Conservation (phyloP, 441 rosid species). For the Metrosideros polymorpha region DNA sequence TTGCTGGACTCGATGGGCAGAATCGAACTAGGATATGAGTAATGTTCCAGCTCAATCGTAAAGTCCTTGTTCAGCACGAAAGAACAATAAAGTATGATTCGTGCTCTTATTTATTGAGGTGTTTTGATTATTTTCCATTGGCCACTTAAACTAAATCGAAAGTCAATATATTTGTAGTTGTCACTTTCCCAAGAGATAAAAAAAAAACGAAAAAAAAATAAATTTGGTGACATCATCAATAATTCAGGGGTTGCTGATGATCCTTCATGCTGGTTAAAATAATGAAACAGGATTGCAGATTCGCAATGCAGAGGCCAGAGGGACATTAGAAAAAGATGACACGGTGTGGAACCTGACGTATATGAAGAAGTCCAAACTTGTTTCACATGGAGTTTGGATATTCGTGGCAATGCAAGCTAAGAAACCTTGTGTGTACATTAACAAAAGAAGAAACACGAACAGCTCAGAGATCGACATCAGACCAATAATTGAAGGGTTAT, state of each 20-base stretch:
- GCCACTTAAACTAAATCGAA: background rate
- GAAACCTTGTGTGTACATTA: background rate
- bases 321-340: background rate
- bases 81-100: background rate
- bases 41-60: background rate
- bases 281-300: background rate
- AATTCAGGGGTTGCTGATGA: background rate
- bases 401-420: background rate
- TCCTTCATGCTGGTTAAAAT: background rate
- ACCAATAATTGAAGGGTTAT: background rate
- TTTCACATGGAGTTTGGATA: background rate
- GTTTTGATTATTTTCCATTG: background rate
- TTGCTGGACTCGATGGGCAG: background rate
- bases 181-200: background rate
- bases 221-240: background rate
- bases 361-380: background rate
- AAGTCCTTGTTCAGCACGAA: background rate
- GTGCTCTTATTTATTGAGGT: background rate
- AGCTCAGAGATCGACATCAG: background rate
- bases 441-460: background rate
- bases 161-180: background rate
- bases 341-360: background rate
- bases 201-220: too few relatives aligned
- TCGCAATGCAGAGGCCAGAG: background rate
- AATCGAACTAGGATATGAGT: background rate